These are phyloP conservation scores for Thelonectria olida DNA, from an alignment of 2,329 filamentous ascomycete species.

Conservation along the genomic window DNA sequence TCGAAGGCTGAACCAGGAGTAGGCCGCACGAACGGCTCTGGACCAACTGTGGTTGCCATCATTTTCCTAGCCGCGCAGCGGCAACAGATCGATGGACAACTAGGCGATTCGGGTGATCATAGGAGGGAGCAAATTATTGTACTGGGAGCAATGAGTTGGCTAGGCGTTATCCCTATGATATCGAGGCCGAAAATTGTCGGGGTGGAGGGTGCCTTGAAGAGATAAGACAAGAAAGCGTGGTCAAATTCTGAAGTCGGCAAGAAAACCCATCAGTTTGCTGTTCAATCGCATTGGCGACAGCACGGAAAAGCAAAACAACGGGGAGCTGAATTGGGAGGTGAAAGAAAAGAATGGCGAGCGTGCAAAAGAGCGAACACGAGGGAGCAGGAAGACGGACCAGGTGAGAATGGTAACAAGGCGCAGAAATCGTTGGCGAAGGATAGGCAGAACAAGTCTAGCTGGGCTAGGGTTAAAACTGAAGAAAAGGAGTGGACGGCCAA, in stretches of 20 bases:
- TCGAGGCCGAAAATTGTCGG: slow-evolving; percentile 13
- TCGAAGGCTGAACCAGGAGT: slow-evolving; percentile 39
- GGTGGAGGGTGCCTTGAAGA: slow-evolving; percentile 8
- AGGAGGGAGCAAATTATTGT: slow-evolving; percentile 33
- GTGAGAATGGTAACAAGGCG: slow-evolving; percentile 27
- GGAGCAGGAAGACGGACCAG: slow-evolving; percentile 32
- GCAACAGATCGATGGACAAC: slow-evolving; percentile 56
- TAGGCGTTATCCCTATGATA: slow-evolving; percentile 18
- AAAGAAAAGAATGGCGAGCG: neutral
- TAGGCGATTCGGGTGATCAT: slow-evolving; percentile 52
- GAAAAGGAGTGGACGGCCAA: slow-evolving; percentile 68
- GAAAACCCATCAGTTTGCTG: slow-evolving; percentile 16
- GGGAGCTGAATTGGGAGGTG: neutral
- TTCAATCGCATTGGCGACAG: slow-evolving; percentile 15
- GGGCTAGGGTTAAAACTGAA: slow-evolving; percentile 39
- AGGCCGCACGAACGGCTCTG: slow-evolving; percentile 46
- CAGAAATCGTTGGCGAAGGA: slow-evolving; percentile 33
- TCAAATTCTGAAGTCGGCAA: slow-evolving; percentile 13
- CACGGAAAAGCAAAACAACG: slow-evolving; percentile 2
- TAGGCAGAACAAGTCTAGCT: slow-evolving; percentile 39
- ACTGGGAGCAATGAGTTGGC: slow-evolving; percentile 18
- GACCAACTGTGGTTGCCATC: slow-evolving; percentile 54
- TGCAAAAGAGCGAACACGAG: neutral
- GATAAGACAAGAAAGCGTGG: slow-evolving; percentile 10
- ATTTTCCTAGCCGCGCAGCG: slow-evolving; percentile 58